Conservation (phyloP, 148 eudicot genomes). For the Chenopodium berlandieri region DNA sequence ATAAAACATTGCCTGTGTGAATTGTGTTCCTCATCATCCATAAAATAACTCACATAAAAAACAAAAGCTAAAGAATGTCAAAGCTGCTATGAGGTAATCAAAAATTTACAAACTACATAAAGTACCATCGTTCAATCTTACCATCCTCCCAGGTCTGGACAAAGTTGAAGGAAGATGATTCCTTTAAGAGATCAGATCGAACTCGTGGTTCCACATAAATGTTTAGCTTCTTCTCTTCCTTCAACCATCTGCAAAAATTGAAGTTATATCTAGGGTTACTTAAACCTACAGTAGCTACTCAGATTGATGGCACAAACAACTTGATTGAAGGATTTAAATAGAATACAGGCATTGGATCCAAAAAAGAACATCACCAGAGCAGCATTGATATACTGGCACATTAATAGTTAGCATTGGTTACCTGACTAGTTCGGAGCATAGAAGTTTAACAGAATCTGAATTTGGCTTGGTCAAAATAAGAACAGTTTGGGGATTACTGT, state of each 20-base stretch:
- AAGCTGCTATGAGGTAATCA: background rate
- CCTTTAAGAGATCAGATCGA: conserved; percentile 64
- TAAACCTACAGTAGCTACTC: background rate
- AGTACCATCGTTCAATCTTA: conserved; percentile 29
- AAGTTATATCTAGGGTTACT: background rate
- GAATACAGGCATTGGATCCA: background rate
- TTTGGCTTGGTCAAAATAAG: conserved; percentile 94
- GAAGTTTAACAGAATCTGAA: conserved; percentile 72
- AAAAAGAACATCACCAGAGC: background rate
- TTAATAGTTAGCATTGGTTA: conserved; percentile 21
- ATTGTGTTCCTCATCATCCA: no score
- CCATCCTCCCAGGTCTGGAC: conserved; percentile 90
- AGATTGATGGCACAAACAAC: background rate
- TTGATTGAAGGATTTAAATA: background rate
- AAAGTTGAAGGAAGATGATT: conserved; percentile 67
- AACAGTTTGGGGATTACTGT: conserved; percentile 73
- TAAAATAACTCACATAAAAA: background rate
- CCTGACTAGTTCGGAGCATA: conserved; percentile 87
- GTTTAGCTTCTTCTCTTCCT: conserved; percentile 58
- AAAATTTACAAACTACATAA: background rate
- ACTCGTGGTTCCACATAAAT: conserved; percentile 89
- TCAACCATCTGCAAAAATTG: conserved; percentile 71
- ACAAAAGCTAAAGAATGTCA: background rate
- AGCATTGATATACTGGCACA: background rate
- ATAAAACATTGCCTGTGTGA: background rate